Percentiles rank a stretch among this genome's conserved stretches.
Conservation (phyloP, 1,139 yeast species). For the Saccharomyces pastorianus region DNA sequence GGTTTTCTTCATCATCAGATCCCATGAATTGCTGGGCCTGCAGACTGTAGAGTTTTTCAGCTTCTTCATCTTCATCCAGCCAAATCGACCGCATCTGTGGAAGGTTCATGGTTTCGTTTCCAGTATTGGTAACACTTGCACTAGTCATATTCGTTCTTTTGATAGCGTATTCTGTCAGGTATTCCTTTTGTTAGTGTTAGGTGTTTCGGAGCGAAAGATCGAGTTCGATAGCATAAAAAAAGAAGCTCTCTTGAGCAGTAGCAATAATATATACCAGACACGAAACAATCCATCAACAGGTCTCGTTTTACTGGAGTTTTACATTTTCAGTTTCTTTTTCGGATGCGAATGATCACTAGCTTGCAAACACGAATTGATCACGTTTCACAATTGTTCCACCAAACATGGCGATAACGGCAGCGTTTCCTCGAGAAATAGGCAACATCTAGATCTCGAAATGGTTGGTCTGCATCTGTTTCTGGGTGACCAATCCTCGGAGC, state of each 20-base stretch:
- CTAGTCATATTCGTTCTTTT: neutral
- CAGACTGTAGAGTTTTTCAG: slow-evolving; percentile 23
- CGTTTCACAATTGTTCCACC: neutral
- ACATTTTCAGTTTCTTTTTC: neutral
- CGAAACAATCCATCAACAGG: neutral
- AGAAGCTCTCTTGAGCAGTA: neutral
- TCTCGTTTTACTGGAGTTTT: neutral
- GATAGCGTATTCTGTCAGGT: neutral
- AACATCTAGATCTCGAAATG: neutral
- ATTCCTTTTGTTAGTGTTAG: neutral
- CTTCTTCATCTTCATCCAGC: slow-evolving; percentile 35
- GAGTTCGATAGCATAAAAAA: neutral
- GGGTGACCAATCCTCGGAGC: neutral
- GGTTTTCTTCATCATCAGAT: slow-evolving; percentile 17
- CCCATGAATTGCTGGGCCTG: slow-evolving; percentile 3
- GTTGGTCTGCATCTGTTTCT: neutral
- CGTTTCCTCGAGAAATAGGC: neutral
- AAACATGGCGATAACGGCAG: neutral
- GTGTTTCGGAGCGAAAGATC: neutral
- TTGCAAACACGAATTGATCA: neutral
- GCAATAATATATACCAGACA: neutral
- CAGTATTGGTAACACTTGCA: neutral
- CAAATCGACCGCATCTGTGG: slow-evolving; percentile 37
- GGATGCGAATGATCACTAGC: neutral
- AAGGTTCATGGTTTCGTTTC: neutral